These are phyloP conservation scores for Pleurotus ostreatus DNA, from an alignment of 768 basidiomycete genomes.

Conservation along the genomic window DNA sequence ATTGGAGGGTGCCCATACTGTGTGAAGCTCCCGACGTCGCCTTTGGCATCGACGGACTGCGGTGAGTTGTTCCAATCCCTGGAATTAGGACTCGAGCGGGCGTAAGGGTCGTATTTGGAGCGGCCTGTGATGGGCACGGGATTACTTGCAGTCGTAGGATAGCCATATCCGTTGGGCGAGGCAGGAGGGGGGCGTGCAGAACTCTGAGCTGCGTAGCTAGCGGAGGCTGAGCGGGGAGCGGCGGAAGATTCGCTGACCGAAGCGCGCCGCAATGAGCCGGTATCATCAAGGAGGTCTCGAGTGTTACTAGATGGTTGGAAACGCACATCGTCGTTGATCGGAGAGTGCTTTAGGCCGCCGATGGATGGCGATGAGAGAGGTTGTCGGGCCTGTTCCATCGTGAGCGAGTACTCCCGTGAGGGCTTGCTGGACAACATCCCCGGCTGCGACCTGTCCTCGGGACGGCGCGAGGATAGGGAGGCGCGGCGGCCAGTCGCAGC, in stretches of 20 bases:
- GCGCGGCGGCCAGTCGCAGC: slow-evolving; percentile 2
- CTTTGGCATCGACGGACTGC: neutral
- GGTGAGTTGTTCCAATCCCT: slow-evolving; percentile 5
- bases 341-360: neutral
- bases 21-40: neutral
- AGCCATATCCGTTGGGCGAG: slow-evolving; percentile 3
- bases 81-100: slow-evolving; percentile 2
- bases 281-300: slow-evolving; percentile 2
- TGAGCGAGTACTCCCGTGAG: slow-evolving; percentile 2
- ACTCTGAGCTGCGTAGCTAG: neutral
- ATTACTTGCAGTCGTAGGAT: neutral
- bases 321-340: neutral
- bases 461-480: neutral
- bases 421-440: neutral
- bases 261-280: neutral
- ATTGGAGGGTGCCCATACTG: neutral
- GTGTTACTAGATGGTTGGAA: neutral
- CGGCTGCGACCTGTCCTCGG: neutral
- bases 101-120: neutral
- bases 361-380: slow-evolving; percentile 3
- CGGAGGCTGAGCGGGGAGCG: slow-evolving; percentile 3
- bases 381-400: neutral
- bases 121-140: slow-evolving; percentile 3
- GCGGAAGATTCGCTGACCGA: slow-evolving; percentile 1
- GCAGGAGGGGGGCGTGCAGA: neutral